Evolutionary conservation across 176 grass and related monocot genomes (phyloP), one percentile per base, ranked within the genome.

Genomic region (Oryza meridionalis): DNA sequence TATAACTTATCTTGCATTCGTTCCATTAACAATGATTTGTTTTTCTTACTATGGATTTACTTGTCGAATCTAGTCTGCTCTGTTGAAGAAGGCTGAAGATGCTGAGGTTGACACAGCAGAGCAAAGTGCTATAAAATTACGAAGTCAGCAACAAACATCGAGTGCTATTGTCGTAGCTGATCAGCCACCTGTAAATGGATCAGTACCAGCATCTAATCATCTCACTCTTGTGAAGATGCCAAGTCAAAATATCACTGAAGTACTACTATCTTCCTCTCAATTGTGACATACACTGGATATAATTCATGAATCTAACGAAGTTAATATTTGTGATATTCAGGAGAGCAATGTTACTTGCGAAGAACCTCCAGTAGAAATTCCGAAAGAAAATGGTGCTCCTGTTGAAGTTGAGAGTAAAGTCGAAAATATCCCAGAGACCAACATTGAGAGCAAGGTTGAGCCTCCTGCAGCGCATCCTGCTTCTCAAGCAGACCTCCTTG

Each of bases 31-130:
- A 83, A 53, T 31, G 21, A 32, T 78, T 45, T 43, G 47, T 67
- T 76, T 67, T 70, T 3, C 21, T 86, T 42, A 90, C 42, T 58
- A 11, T 82, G 42, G 32, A 2, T 89, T 90, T 81, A 67, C 65
- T 89, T 92, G 88, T 86, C 72, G 73, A 91, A 70, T 88, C 31
- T 89, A 99, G 96, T 99, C 96, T 69, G 91, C 96, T 42, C 88
- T 99, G 71, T 86, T 99, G 80, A 99, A 89, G 77, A 99, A 99
- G 85, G 96, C 96, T 68, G 93, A 95, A 90, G 96, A 99, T 83
- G 91, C 96, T 79, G 96, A 99, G 88, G 86, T 99, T 77, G 96
- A 99, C 67, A 94, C 93, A 26, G 96, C 93, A 89, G 96, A 99
- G 83, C 96, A 99, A 85, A 99, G 96, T 87, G 96, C 96, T 67